Conservation (phyloP, 2,329 filamentous ascomycete species). For the Acrocalymma vagum region DNA sequence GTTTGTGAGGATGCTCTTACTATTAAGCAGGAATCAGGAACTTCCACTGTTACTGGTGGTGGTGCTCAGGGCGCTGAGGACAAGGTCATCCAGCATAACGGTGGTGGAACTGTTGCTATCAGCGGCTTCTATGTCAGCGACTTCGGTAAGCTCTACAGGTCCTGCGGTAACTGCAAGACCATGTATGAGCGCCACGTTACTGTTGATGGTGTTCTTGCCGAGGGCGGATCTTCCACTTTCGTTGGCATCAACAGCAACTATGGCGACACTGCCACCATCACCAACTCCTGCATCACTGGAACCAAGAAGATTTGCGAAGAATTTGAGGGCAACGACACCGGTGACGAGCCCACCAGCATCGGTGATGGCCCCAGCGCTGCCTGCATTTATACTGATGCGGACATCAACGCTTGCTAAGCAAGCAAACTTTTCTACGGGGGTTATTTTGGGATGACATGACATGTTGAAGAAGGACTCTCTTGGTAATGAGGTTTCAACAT, state of each 20-base stretch:
- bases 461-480: no score
- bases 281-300: slow-evolving; percentile 26
- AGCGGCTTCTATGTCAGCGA: slow-evolving; percentile 35
- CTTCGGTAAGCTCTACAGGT: slow-evolving; percentile 50
- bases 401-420: slow-evolving; percentile 42
- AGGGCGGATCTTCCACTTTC: slow-evolving; percentile 43
- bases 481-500: no score
- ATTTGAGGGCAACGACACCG: slow-evolving; percentile 28
- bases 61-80: slow-evolving; percentile 43
- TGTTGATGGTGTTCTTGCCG: slow-evolving; percentile 50
- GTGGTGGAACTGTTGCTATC: slow-evolving; percentile 43
- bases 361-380: slow-evolving; percentile 20
- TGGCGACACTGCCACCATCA: slow-evolving; percentile 54
- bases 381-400: slow-evolving; percentile 38
- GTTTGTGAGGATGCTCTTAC: slow-evolving; percentile 50
- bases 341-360: slow-evolving; percentile 24
- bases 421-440: no score
- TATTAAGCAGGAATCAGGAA: slow-evolving; percentile 33
- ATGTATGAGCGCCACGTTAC: slow-evolving; percentile 53
- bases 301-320: slow-evolving; percentile 28
- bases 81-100: slow-evolving; percentile 55
- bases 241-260: slow-evolving; percentile 61
- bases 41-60: slow-evolving; percentile 44
- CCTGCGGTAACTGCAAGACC: slow-evolving; percentile 56
- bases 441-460: no score